phyloP scores from a whole-genome alignment of 1,139 yeast genomes.

The Pichia sp. region DNA sequence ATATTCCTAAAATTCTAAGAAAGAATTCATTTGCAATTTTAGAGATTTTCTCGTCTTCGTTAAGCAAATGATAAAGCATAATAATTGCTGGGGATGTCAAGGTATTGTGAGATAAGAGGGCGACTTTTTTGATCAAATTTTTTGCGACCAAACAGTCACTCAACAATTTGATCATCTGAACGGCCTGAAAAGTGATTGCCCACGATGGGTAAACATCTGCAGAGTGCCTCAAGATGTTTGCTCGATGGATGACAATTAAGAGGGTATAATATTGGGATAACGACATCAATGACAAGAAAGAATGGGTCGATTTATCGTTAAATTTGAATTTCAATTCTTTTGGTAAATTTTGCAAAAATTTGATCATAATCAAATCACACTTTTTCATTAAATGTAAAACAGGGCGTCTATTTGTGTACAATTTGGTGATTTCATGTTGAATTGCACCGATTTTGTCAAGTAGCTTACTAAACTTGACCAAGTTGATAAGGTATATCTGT shows the following conservation, averaged over 20 bases:
- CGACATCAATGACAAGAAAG: constrained; percentile 56
- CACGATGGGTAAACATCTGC: constrained; percentile 68
- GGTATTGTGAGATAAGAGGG: constrained; percentile 52
- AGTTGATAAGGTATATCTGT: constrained; percentile 57
- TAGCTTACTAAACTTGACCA: constrained; percentile 68
- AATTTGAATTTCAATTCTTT: constrained; percentile 60
- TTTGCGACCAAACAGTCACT: constrained; percentile 54
- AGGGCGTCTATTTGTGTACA: constrained; percentile 13
- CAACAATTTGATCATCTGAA: constrained; percentile 71
- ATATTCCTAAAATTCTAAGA: constrained; percentile 22
- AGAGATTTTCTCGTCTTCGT: constrained; percentile 28
- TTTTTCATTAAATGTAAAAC: constrained; percentile 43
- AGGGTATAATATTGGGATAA: constrained; percentile 74
- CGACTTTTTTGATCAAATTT: constrained; percentile 47
- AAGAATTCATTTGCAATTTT: constrained; percentile 28
- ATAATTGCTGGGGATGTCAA: constrained; percentile 68
- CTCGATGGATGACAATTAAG: constrained; percentile 66
- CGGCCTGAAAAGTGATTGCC: constrained; percentile 85
- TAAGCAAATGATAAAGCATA: constrained; percentile 56
- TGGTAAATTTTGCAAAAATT: constrained; percentile 73
- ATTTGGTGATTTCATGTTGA: constrained; percentile 49
- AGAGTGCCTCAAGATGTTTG: constrained; percentile 54
- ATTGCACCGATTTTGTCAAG: constrained; percentile 69
- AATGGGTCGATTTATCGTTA: constrained; percentile 48
- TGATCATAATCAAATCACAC: constrained; percentile 77